Base-by-base conservation (phyloP, 192 early-diverging fungal species). In the Linnemannia elongata region DNA sequence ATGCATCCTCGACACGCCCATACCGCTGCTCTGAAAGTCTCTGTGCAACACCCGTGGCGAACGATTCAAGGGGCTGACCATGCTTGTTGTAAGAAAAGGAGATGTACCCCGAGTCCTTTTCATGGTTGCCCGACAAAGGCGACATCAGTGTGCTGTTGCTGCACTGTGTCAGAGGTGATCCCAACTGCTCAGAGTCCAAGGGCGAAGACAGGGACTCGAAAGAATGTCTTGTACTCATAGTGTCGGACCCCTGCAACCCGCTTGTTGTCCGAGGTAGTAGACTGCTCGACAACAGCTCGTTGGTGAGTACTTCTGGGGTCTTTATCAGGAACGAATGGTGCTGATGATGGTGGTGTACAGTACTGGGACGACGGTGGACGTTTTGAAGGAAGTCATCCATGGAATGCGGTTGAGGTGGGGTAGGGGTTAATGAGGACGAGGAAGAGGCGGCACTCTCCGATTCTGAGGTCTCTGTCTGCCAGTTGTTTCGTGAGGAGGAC, bases 51-150 rank as follows among this genome's bases (percentile, higher is more conserved):
- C 30, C 10, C 22, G 35, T 33, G 20, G 52, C 33, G 30, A 74
- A 41, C 17, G 52, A 39, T 12, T 55, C 74, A 24, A 33, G 6
- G 9, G 49, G 41, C 2, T 17, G 57, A 6, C 57, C 60, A 12
- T 38, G 22, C 24, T 27, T 39, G 60, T 52, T 74, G 57, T 41
- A 69, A 0, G 82, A 78, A 3, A 83, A 39, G 0, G 76, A 69
- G 47, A 83, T 54, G 45, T 83, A 83, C 2, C 82, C 82, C 35
- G 82, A 78, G 38, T 83, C 81, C 70, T 72, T 76, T 24, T 75
- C 81, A 20, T 54, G 75, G 5, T 27, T 77, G 42, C 60, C 38
- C 2, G 75, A 82, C 27, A 77, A 8, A 18, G 81, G 81, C 15
- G 75, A 82, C 70, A 75, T 68, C 30, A 81, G 24, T 12, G 72